Evolutionary conservation across 202 grass and related monocot species (phyloP).

Genomic region (Setaria viridis): DNA sequence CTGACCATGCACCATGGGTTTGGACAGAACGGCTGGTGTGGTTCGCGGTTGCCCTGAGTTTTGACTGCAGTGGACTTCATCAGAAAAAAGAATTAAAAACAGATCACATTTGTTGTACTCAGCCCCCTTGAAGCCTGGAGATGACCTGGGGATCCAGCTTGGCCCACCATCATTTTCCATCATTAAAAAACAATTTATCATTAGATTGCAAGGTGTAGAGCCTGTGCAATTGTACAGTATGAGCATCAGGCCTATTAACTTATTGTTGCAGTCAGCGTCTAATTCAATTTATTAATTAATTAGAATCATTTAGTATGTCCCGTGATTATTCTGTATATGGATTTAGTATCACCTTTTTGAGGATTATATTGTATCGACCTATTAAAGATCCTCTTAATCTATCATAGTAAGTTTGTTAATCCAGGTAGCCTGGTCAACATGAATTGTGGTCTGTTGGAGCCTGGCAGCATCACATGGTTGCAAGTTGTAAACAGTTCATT

Average conservation of each 20-base stretch:
- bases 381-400: not conserved
- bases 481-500: not conserved
- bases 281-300: slow-evolving; percentile 39
- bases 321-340: not conserved
- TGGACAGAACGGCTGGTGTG: slow-evolving; percentile 12
- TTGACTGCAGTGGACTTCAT: slow-evolving; percentile 21
- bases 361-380: not conserved
- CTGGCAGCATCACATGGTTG: not conserved
- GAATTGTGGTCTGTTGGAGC: not conserved
- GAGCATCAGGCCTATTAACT: slow-evolving; percentile 48
- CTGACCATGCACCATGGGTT: slow-evolving; percentile 14
- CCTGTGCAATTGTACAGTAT: slow-evolving; percentile 68
- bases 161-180: not conserved
- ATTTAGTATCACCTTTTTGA: not conserved
- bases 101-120: not conserved
- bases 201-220: slow-evolving; percentile 44
- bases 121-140: not conserved
- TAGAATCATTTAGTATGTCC: not conserved
- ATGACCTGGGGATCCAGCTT: not conserved
- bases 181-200: not conserved
- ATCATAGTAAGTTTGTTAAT: not conserved
- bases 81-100: slow-evolving; percentile 1
- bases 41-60: slow-evolving; percentile 5
- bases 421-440: not conserved
- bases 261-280: slow-evolving; percentile 24